phyloP scores from a whole-genome alignment of 345 rosid species.

The Capsella bursapastoris region DNA sequence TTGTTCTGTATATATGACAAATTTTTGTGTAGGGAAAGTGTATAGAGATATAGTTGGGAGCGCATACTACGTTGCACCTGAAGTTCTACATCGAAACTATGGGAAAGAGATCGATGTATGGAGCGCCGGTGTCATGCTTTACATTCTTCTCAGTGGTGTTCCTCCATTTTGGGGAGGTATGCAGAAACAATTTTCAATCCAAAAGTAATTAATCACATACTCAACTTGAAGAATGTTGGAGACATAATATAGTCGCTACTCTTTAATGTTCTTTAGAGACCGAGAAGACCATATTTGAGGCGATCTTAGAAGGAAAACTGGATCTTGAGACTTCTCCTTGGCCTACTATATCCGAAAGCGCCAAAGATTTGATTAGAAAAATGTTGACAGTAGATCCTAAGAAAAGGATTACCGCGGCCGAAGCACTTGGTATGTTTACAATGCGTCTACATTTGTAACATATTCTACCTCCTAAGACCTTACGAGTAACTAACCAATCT shows the following conservation, averaged over 20 bases:
- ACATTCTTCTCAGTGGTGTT: conserved; percentile 90
- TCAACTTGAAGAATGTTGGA: background rate
- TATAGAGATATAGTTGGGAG: conserved; percentile 75
- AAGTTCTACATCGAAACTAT: conserved; percentile 68
- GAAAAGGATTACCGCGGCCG: conserved; percentile 69
- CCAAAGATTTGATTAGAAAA: conserved; percentile 73
- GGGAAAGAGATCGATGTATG: conserved; percentile 94
- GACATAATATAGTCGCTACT: background rate
- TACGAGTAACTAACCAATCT: conserved; percentile 5
- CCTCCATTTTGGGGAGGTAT: conserved; percentile 99
- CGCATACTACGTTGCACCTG: conserved; percentile 95
- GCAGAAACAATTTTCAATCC: background rate
- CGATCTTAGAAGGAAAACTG: conserved; percentile 56
- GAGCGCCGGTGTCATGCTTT: conserved; percentile 92
- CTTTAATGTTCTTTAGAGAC: conserved; percentile 54
- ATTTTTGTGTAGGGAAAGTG: conserved; percentile 57
- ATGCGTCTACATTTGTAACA: conserved; percentile 9
- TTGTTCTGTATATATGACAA: background rate
- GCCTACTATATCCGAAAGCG: conserved; percentile 74
- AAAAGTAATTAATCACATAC: background rate
- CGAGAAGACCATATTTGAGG: conserved; percentile 68
- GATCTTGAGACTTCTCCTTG: conserved; percentile 76
- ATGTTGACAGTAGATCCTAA: conserved; percentile 77
- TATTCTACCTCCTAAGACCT: background rate
- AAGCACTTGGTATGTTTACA: conserved; percentile 67